These are phyloP conservation scores for Nannochloris sp. DNA, from an alignment of 139 green algal species.

Conservation along the genomic window DNA sequence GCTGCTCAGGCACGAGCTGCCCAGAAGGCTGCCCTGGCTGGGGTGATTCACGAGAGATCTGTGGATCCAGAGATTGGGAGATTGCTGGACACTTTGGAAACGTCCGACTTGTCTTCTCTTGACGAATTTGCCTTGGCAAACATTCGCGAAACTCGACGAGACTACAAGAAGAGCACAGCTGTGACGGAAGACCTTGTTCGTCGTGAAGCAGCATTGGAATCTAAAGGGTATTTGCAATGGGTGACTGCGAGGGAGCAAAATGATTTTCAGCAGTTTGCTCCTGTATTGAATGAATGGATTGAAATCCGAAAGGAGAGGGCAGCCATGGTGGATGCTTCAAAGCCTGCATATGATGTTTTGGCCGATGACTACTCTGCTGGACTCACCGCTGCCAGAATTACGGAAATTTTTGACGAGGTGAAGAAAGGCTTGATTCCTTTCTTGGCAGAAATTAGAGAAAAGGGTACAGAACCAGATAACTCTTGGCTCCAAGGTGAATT, in stretches of 20 bases:
- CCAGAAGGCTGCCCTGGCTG: constrained; percentile 70
- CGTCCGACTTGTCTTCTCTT: constrained; percentile 1
- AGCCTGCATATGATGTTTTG: constrained; percentile 60
- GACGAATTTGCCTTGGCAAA: constrained; percentile 6
- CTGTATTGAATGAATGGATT: constrained; percentile 75
- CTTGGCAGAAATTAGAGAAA: constrained; percentile 43
- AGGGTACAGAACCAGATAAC: constrained; percentile 24
- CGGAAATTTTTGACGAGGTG: constrained; percentile 72
- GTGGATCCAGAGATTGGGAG: constrained; percentile 42
- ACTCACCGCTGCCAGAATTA: constrained; percentile 58
- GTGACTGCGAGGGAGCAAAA: constrained; percentile 54
- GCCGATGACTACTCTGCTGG: constrained; percentile 87
- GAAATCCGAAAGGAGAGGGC: constrained; percentile 45
- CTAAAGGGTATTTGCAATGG: constrained; percentile 69
- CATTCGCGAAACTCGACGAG: constrained; percentile 37
- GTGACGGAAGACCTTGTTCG: constrained; percentile 66
- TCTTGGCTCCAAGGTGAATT: constrained; percentile 44
- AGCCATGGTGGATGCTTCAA: constrained; percentile 17
- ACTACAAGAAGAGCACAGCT: constrained; percentile 32
- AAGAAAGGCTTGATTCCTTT: constrained; percentile 56
- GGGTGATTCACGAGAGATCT: constrained; percentile 67
- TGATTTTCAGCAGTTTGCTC: constrained; percentile 72
- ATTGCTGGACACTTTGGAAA: constrained; percentile 38
- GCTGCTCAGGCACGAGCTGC: constrained; percentile 38
- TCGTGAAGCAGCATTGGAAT: constrained; percentile 56